These are phyloP conservation scores for Nephelium lappaceum DNA, from an alignment of 345 rosid species.

Conservation along the genomic window DNA sequence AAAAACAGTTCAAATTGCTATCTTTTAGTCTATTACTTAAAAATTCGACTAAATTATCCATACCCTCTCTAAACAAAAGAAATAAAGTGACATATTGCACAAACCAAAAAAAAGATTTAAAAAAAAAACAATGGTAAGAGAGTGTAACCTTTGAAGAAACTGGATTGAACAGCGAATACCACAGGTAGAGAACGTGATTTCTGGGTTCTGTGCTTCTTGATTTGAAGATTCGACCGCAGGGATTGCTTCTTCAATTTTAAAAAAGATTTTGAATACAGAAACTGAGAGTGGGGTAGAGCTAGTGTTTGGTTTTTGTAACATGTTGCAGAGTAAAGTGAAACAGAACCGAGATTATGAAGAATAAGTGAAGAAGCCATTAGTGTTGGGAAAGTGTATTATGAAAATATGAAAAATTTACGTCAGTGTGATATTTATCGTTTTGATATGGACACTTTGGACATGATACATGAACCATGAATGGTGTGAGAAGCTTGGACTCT, in stretches of 20 bases:
- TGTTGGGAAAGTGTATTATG: too few species aligned
- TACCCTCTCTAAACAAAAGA: background rate
- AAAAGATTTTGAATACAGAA: conserved; percentile 32
- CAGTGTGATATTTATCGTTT: background rate
- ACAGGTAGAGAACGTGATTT: conserved; percentile 33
- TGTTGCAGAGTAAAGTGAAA: conserved; percentile 28
- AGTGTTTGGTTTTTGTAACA: conserved; percentile 33
- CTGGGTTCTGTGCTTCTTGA: conserved; percentile 17
- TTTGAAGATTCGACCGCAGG: conserved; percentile 25
- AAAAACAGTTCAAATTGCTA: background rate
- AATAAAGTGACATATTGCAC: background rate
- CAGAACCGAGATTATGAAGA: conserved; percentile 20
- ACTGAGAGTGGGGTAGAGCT: conserved; percentile 23
- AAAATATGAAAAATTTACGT: background rate
- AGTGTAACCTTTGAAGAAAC: conserved; percentile 52
- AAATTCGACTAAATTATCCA: background rate
- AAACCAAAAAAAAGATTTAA: background rate
- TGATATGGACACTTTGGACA: background rate
- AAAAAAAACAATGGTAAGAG: background rate
- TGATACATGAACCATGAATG: background rate
- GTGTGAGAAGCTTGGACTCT: background rate
- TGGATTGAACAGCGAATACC: conserved; percentile 50
- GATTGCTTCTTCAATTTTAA: conserved; percentile 30
- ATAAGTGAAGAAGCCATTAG: conserved; percentile 25
- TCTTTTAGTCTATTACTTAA: background rate